phyloP scores from a whole-genome alignment of 2,329 filamentous ascomycete species.

The Beauveria varroae region DNA sequence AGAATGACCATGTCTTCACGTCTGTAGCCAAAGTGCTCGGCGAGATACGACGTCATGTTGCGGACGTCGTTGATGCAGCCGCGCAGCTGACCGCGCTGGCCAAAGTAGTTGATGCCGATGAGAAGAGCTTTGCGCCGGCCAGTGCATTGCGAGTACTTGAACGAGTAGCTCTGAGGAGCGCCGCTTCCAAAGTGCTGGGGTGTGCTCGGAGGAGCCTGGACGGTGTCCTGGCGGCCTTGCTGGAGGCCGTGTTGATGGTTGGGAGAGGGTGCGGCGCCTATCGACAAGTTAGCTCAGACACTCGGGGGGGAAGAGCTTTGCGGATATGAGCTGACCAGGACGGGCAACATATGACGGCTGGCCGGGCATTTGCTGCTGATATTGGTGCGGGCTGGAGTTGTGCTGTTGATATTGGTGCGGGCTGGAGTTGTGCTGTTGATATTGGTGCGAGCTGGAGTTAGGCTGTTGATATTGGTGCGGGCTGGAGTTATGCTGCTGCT shows the following conservation, averaged over 20 bases:
- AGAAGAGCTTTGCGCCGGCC: slow-evolving; percentile 82
- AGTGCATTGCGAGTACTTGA: slow-evolving; percentile 87
- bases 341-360: slow-evolving; percentile 36
- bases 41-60: slow-evolving; percentile 90
- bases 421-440: slow-evolving; percentile 17
- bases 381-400: slow-evolving; percentile 28
- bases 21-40: slow-evolving; percentile 84
- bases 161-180: slow-evolving; percentile 72
- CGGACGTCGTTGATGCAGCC: slow-evolving; percentile 97
- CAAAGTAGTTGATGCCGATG: slow-evolving; percentile 96
- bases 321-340: slow-evolving; percentile 34
- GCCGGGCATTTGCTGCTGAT: slow-evolving; percentile 19
- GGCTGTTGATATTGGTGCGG: slow-evolving; percentile 26
- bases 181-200: slow-evolving; percentile 72
- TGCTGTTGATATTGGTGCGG: slow-evolving; percentile 14
- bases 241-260: not conserved
- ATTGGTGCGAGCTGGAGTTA: slow-evolving; percentile 24
- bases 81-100: slow-evolving; percentile 79
- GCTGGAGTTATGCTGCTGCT: slow-evolving; percentile 17
- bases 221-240: slow-evolving; percentile 38
- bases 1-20: slow-evolving; percentile 95
- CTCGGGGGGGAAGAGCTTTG: not conserved
- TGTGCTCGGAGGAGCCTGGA: slow-evolving; percentile 57
- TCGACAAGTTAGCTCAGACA: not conserved
- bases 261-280: not conserved